These are phyloP conservation scores for Theobroma cacao DNA, from an alignment of 345 rosid genomes.

Conservation along the genomic window DNA sequence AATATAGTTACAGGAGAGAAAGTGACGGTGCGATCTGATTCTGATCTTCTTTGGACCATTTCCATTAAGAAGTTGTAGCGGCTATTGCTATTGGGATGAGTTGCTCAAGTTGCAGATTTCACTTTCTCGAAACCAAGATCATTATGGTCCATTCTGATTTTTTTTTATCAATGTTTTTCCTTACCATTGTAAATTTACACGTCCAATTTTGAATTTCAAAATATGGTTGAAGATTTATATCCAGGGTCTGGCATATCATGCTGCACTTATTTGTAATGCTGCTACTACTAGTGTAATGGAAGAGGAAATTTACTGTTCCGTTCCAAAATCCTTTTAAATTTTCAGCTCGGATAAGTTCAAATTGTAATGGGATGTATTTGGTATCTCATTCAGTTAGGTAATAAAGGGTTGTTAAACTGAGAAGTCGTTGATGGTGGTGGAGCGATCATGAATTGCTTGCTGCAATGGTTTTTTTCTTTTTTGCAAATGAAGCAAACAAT, in stretches of 20 bases:
- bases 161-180: too few species aligned
- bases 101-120: not conserved
- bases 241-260: not conserved
- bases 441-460: too few species aligned
- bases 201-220: not conserved
- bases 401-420: too few species aligned
- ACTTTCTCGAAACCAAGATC: not conserved
- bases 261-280: not conserved
- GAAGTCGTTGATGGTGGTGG: too few species aligned
- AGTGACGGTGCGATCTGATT: constrained; percentile 67
- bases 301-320: not conserved
- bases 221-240: not conserved
- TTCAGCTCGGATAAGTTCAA: too few species aligned
- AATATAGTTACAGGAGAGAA: constrained; percentile 56
- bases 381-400: too few species aligned
- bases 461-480: too few species aligned
- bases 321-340: not conserved
- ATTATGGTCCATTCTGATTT: not conserved
- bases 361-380: too few species aligned
- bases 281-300: not conserved
- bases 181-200: not conserved
- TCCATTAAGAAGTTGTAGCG: constrained; percentile 49
- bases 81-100: not conserved
- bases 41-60: constrained; percentile 95
- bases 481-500: too few species aligned